phyloP scores from a whole-genome alignment of 1,139 yeast species.

The Insectozyma bohioensis region DNA sequence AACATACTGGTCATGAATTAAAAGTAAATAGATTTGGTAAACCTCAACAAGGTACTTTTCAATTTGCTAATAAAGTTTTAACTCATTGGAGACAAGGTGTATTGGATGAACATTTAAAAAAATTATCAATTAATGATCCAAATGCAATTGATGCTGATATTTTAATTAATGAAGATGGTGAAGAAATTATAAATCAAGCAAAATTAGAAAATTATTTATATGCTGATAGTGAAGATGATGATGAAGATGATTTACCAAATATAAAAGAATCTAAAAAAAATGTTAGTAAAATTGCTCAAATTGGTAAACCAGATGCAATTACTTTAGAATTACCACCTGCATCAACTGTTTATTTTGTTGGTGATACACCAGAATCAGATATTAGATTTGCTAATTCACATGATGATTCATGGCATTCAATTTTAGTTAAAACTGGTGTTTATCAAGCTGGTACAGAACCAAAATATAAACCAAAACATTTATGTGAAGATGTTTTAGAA shows the following conservation, averaged over 20 bases:
- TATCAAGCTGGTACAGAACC: constrained; percentile 79
- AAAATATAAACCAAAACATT: constrained; percentile 73
- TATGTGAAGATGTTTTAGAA: constrained; percentile 71
- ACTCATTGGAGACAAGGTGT: constrained; percentile 77
- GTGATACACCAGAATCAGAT: constrained; percentile 92
- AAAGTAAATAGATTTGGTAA: constrained; percentile 80
- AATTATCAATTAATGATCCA: constrained; percentile 47
- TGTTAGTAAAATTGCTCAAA: constrained; percentile 32
- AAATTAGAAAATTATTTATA: constrained; percentile 39
- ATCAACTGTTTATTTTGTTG: constrained; percentile 82
- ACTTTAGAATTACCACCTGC: constrained; percentile 73
- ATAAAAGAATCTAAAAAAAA: constrained; percentile 11
- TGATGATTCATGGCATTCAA: constrained; percentile 81
- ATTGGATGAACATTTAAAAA: constrained; percentile 68
- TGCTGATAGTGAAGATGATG: constrained; percentile 33
- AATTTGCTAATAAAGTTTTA: constrained; percentile 74
- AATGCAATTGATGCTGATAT: constrained; percentile 48
- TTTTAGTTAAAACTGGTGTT: constrained; percentile 84
- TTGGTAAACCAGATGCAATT: constrained; percentile 36
- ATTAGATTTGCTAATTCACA: constrained; percentile 85
- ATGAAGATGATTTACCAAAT: constrained; percentile 14
- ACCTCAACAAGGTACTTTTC: constrained; percentile 82
- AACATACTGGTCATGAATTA: constrained; percentile 76
- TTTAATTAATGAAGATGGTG: constrained; percentile 48
- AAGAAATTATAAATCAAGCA: constrained; percentile 46